Evolutionary conservation across 164 flowering plant species (phyloP).

Genomic region (Magnolia changhungtana): DNA sequence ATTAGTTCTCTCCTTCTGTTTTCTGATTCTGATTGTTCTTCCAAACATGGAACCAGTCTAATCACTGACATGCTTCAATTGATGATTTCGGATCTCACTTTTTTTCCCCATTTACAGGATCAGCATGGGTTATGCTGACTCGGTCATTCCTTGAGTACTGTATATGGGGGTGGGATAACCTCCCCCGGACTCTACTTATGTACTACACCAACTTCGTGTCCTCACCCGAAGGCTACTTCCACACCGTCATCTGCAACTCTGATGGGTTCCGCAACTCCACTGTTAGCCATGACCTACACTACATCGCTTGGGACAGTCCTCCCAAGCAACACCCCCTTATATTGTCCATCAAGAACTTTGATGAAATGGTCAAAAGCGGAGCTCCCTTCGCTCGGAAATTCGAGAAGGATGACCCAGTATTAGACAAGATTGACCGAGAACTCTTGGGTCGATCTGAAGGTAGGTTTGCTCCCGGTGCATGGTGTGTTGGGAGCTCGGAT

Average conservation of each 20-base stretch:
- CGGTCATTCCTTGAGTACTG: constrained; percentile 85
- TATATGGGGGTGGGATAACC: constrained; percentile 95
- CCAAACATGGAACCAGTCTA: neutral
- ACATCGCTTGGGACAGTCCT: constrained; percentile 97
- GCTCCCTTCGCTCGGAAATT: constrained; percentile 95
- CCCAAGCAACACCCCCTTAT: constrained; percentile 90
- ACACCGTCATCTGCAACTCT: constrained; percentile 87
- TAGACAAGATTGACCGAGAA: constrained; percentile 84
- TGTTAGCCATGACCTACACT: constrained; percentile 89
- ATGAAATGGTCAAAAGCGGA: constrained; percentile 78
- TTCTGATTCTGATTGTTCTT: neutral
- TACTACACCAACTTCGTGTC: constrained; percentile 89
- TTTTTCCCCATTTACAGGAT: constrained; percentile 44
- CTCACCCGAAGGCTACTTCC: constrained; percentile 97
- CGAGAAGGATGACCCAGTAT: constrained; percentile 68
- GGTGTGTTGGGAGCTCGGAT: constrained; percentile 71
- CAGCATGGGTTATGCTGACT: constrained; percentile 87
- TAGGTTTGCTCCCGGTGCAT: constrained; percentile 76
- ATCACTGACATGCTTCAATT: neutral
- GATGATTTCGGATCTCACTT: neutral
- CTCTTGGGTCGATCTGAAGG: constrained; percentile 49
- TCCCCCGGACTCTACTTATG: constrained; percentile 87
- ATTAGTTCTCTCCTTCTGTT: neutral
- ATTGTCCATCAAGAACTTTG: constrained; percentile 63
- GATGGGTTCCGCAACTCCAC: constrained; percentile 60